These are phyloP conservation scores for Candida boleticola DNA, from an alignment of 805 yeast species.

Conservation along the genomic window DNA sequence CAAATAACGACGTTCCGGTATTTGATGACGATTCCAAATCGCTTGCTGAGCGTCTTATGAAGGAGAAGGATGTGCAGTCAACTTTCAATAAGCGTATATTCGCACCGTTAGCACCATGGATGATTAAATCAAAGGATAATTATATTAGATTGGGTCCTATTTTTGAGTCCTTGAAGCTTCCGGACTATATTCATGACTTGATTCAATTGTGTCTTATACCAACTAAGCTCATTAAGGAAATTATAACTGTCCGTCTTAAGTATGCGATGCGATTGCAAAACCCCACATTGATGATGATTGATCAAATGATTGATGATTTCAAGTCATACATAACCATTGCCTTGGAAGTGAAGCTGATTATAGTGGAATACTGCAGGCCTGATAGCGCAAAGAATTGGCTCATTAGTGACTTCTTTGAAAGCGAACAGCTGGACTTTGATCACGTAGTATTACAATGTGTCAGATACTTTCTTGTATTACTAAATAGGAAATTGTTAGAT, in stretches of 20 bases:
- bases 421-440: constrained; percentile 52
- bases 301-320: constrained; percentile 87
- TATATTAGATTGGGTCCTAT: constrained; percentile 58
- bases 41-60: constrained; percentile 79
- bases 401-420: constrained; percentile 60
- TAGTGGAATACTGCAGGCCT: constrained; percentile 57
- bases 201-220: constrained; percentile 74
- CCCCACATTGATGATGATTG: constrained; percentile 95
- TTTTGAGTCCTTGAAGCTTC: constrained; percentile 69
- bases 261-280: constrained; percentile 77
- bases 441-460: constrained; percentile 70
- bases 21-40: constrained; percentile 63
- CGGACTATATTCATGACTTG: constrained; percentile 65
- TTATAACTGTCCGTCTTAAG: constrained; percentile 66
- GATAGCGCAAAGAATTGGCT: constrained; percentile 65
- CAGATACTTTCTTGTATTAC: constrained; percentile 62
- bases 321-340: constrained; percentile 74
- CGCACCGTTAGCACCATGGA: constrained; percentile 73
- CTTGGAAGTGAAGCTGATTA: constrained; percentile 66
- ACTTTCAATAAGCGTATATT: constrained; percentile 71
- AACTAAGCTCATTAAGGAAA: constrained; percentile 71
- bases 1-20: constrained; percentile 15
- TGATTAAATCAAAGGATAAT: constrained; percentile 74
- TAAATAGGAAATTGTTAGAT: constrained; percentile 76
- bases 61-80: constrained; percentile 71